Evolutionary conservation across 129 eudicot species (phyloP).

Genomic region (Lactuca saligna): DNA sequence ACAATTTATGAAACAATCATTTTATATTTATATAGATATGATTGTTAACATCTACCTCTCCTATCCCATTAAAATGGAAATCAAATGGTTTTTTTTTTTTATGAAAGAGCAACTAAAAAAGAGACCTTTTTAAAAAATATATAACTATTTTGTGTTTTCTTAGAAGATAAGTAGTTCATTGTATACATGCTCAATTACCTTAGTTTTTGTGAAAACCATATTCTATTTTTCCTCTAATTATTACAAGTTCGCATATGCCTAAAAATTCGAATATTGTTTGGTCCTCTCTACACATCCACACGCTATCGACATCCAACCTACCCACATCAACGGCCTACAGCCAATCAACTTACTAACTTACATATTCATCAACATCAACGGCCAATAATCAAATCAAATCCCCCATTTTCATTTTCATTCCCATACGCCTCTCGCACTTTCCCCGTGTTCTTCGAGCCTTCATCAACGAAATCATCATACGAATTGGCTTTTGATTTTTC

Average conservation of each 20-base stretch:
- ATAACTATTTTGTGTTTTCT: not conserved
- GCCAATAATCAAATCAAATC: conserved; percentile 13
- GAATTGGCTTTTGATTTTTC: not conserved
- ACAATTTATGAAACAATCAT: no score
- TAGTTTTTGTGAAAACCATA: no score
- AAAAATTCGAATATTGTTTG: conserved; percentile 11
- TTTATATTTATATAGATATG: no score
- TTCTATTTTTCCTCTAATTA: no score
- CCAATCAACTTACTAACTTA: conserved; percentile 3
- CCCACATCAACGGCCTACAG: conserved; percentile 22
- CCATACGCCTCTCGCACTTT: not conserved
- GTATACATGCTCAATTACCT: not conserved
- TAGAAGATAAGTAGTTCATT: no score
- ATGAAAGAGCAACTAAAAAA: no score
- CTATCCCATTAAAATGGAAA: no score
- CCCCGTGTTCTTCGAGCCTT: conserved; percentile 10
- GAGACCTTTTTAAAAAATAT: no score
- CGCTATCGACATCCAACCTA: conserved; percentile 14
- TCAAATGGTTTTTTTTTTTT: no score
- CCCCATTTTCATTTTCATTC: conserved; percentile 10
- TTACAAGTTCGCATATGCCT: not conserved
- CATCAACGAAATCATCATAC: not conserved
- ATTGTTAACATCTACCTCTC: no score
- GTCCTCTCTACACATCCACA: conserved; percentile 11
- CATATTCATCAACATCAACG: conserved; percentile 23